These are phyloP conservation scores for Abelmoschus esculentus DNA, from an alignment of 345 rosid species.

Conservation along the genomic window DNA sequence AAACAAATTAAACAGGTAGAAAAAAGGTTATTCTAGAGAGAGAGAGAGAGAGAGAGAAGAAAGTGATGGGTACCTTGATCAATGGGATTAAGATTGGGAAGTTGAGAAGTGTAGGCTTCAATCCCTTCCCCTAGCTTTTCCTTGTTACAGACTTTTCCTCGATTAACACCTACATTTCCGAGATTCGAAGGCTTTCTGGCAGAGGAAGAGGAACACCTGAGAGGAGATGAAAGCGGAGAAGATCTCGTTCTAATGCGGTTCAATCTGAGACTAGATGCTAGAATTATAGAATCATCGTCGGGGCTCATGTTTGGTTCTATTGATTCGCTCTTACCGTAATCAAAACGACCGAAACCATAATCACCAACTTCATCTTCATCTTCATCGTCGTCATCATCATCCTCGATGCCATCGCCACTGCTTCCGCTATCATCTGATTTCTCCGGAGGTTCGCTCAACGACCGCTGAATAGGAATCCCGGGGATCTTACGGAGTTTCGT, in stretches of 20 bases:
- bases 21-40: background rate
- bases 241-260: slow-evolving; percentile 76
- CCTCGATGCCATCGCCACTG: slow-evolving; percentile 11
- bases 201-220: slow-evolving; percentile 40
- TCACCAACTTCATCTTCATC: background rate
- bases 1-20: background rate
- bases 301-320: background rate
- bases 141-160: slow-evolving; percentile 6
- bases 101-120: slow-evolving; percentile 23
- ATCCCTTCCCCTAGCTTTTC: slow-evolving; percentile 14
- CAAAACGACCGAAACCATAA: background rate
- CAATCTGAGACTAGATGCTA: slow-evolving; percentile 57
- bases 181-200: slow-evolving; percentile 20
- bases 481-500: slow-evolving; percentile 63
- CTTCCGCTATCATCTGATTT: slow-evolving; percentile 2
- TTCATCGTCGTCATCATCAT: background rate
- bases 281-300: slow-evolving; percentile 28
- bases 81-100: slow-evolving; percentile 11
- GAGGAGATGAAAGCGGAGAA: slow-evolving; percentile 38
- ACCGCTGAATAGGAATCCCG: slow-evolving; percentile 40
- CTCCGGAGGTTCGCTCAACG: background rate
- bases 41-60: background rate
- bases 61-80: slow-evolving; percentile 25
- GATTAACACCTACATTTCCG: background rate
- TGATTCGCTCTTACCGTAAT: background rate